These are phyloP conservation scores for Podospora conica DNA, from an alignment of 495 filamentous ascomycete genomes.

Conservation along the genomic window DNA sequence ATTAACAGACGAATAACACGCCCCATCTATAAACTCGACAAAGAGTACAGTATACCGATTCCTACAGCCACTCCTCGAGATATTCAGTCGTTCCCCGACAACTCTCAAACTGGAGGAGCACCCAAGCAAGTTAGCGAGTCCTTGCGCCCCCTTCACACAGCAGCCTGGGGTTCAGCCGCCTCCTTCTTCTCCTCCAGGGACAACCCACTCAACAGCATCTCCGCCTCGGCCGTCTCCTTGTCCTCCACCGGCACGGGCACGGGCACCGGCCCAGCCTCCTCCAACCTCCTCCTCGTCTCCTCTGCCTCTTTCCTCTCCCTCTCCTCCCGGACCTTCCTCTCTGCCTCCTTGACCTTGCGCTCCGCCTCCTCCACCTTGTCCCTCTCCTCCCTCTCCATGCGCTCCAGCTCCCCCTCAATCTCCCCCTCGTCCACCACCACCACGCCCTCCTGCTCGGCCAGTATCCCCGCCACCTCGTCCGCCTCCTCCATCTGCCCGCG, in stretches of 20 bases:
- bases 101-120: not conserved
- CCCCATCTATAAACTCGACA: not conserved
- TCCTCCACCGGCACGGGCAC: not conserved
- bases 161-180: conserved; percentile 9
- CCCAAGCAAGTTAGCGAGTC: not conserved
- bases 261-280: conserved; percentile 36
- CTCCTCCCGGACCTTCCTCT: conserved; percentile 28
- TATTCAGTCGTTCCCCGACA: no score
- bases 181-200: conserved; percentile 32
- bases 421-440: conserved; percentile 70
- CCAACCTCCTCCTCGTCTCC: conserved; percentile 31
- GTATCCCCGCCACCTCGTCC: conserved; percentile 73
- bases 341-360: conserved; percentile 22
- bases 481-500: conserved; percentile 74
- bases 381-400: conserved; percentile 61
- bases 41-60: not conserved
- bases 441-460: conserved; percentile 49
- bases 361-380: conserved; percentile 48
- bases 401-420: conserved; percentile 83
- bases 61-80: not conserved
- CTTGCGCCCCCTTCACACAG: not conserved
- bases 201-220: conserved; percentile 30
- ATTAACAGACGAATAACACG: no score
- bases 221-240: conserved; percentile 20
- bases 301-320: conserved; percentile 26